Evolutionary conservation across 306 rosid genomes (phyloP).

Genomic region (Dryas drummondii): DNA sequence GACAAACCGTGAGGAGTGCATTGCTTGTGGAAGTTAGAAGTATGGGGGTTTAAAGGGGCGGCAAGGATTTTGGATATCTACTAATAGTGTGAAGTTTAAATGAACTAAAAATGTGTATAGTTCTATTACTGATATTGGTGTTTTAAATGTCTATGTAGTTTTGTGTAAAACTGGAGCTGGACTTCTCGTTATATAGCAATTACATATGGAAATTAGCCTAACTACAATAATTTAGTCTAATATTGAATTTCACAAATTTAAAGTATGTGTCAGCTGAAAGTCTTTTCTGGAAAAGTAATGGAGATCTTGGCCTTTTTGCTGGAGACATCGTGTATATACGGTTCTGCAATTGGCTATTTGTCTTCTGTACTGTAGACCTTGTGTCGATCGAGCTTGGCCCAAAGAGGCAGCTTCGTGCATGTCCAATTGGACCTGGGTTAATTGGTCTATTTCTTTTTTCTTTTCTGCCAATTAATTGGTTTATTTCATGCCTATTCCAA

Average conservation of each 20-base stretch:
- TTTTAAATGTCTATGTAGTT: conserved; percentile 1
- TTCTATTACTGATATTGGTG: background rate
- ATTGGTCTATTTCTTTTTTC: no score
- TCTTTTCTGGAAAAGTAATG: no score
- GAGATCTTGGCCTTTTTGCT: no score
- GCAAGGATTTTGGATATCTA: background rate
- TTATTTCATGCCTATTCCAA: no score
- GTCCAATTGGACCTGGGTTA: no score
- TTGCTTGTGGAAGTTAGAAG: conserved; percentile 81
- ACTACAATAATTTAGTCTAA: background rate
- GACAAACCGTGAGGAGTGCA: conserved; percentile 75
- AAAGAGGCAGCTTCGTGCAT: no score
- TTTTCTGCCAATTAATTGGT: no score
- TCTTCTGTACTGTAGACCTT: no score
- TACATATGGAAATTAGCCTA: background rate
- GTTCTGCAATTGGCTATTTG: no score
- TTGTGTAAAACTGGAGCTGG: background rate
- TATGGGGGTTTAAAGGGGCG: background rate
- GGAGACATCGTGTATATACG: no score
- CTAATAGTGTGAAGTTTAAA: background rate
- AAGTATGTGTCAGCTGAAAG: no score
- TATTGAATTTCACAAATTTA: background rate
- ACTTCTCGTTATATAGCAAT: background rate
- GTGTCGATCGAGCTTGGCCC: no score
- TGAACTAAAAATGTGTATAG: background rate